A percentile compares a stretch with the other conserved stretches of the same genome.
Conservation (phyloP, 2,329 filamentous ascomycete species). For the Epicoccum nigrum region DNA sequence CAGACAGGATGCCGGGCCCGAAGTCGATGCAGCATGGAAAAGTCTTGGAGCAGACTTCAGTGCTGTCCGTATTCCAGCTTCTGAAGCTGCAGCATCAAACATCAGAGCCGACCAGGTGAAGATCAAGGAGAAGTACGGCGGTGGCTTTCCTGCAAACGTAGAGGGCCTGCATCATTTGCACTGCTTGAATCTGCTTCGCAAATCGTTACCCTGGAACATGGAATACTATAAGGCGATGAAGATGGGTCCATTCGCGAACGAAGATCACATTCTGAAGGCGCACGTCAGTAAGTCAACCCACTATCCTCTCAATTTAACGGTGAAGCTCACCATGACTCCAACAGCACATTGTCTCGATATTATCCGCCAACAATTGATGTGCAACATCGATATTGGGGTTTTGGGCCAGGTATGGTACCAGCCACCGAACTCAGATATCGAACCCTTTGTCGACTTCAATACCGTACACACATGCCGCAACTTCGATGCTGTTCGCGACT, state of each 20-base stretch:
- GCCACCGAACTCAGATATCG: constrained; percentile 53
- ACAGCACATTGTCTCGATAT: constrained; percentile 65
- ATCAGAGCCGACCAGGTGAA: constrained; percentile 63
- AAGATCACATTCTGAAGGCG: constrained; percentile 59
- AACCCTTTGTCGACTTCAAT: constrained; percentile 67
- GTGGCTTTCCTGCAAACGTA: constrained; percentile 64
- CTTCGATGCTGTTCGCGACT: constrained; percentile 60
- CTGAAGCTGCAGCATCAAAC: constrained; percentile 58
- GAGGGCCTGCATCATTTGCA: constrained; percentile 64
- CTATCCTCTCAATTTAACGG: not conserved
- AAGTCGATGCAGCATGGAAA: constrained; percentile 65
- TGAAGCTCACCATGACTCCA: not conserved
- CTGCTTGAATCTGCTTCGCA: constrained; percentile 66
- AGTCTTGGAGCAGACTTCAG: constrained; percentile 60
- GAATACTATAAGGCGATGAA: constrained; percentile 61
- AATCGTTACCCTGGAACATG: constrained; percentile 65
- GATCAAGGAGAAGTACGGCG: constrained; percentile 62
- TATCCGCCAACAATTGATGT: constrained; percentile 68
- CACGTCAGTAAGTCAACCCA: constrained; percentile 61
- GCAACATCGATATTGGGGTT: constrained; percentile 64
- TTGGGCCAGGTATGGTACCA: constrained; percentile 67
- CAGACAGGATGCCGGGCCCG: constrained; percentile 56
- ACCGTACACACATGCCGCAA: constrained; percentile 65
- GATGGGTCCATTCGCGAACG: constrained; percentile 61
- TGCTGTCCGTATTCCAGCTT: constrained; percentile 55